phyloP scores from a whole-genome alignment of 2,329 filamentous ascomycete genomes.

The Hypoxylon sp. region DNA sequence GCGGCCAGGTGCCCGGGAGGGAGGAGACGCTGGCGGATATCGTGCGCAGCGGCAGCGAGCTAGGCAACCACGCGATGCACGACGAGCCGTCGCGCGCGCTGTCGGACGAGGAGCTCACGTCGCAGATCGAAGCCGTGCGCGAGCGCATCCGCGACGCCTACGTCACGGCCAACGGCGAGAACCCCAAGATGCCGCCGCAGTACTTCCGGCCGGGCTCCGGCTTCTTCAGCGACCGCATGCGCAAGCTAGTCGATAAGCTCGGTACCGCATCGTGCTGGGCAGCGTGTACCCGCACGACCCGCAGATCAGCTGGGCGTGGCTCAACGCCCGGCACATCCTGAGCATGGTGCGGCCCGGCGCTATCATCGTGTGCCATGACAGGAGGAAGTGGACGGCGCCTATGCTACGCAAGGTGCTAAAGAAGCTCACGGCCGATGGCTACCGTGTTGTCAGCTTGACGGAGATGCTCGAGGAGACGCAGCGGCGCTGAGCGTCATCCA shows the following conservation, averaged over 20 bases:
- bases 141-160: constrained; percentile 57
- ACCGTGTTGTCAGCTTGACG: constrained; percentile 78
- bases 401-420: constrained; percentile 83
- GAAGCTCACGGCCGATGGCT: constrained; percentile 78
- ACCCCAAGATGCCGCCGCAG: constrained; percentile 59
- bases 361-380: constrained; percentile 89
- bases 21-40: constrained; percentile 70
- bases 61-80: constrained; percentile 91
- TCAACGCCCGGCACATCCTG: constrained; percentile 85
- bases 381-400: constrained; percentile 84
- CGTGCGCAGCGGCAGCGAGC: constrained; percentile 75
- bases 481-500: constrained; percentile 20
- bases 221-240: constrained; percentile 82
- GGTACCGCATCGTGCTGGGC: constrained; percentile 83
- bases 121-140: constrained; percentile 75
- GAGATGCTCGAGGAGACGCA: constrained; percentile 69
- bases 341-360: constrained; percentile 83
- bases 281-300: constrained; percentile 92
- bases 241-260: constrained; percentile 69
- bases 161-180: constrained; percentile 51
- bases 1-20: constrained; percentile 75
- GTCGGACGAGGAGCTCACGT: constrained; percentile 69
- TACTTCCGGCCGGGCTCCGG: constrained; percentile 90
- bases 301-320: constrained; percentile 77
- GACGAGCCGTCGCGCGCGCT: constrained; percentile 82